Evolutionary conservation across 75 land plant genomes (phyloP), one percentile per base, ranked within the genome.

Genomic region (Selaginella moellendorffii): DNA sequence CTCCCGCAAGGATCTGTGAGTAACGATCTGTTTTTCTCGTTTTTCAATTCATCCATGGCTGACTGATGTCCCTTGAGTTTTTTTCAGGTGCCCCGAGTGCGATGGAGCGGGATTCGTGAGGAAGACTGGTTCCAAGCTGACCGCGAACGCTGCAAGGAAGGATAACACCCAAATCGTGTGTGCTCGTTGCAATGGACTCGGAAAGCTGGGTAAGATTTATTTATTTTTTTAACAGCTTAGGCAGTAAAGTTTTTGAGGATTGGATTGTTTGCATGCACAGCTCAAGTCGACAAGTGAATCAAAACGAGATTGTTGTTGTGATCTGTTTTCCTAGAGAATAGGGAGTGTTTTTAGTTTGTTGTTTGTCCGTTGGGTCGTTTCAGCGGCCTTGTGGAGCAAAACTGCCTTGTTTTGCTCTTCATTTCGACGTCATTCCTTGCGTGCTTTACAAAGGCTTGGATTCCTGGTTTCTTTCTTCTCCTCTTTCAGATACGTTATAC

Each of bases 41-140:
- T n/a, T n/a, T n/a, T n/a, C n/a, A n/a, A n/a, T n/a, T n/a, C n/a
- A n/a, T n/a, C n/a, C n/a, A n/a, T n/a, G n/a, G n/a, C n/a, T n/a
- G n/a, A n/a, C n/a, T n/a, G n/a, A n/a, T n/a, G n/a, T n/a, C n/a
- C n/a, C n/a, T n/a, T n/a, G n/a, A n/a, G n/a, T n/a, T n/a, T n/a
- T n/a, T n/a, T n/a, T 1, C 63, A 89, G 96, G 64, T 92, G 97
- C 30, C 97, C 97, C 0, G 90, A 76, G 30, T 92, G 96, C 52
- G 97, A 92, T 26, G 97, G 97, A 1, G 97, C 97, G 10, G 97
- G 97, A 0, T 92, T 92, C 61, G 79, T 85, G 12, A 70, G 97
- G 27, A 64, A 75, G 66, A 1, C 87, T 18, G 85, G 71, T 1
- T 63, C 52, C 10, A 5, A 14, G 46, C 67, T 92, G 54, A 69